Conservation (phyloP, 805 yeast genomes). For the Hanseniaspora occidentalis region DNA sequence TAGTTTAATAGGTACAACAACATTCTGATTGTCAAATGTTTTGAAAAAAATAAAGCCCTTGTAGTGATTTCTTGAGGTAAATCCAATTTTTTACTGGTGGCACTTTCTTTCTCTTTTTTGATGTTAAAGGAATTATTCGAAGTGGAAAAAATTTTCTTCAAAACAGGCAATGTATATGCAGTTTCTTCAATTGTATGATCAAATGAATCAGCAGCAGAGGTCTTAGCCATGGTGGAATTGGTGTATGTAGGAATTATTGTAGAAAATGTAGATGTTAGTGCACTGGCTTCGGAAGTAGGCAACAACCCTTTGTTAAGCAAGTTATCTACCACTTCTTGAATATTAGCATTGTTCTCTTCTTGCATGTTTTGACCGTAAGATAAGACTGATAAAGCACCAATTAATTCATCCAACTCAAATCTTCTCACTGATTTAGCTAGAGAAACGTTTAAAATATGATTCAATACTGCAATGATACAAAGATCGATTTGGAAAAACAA, state of each 20-base stretch:
- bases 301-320: conserved; percentile 20
- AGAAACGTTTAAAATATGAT: conserved; percentile 22
- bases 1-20: conserved; percentile 39
- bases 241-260: background rate
- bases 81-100: conserved; percentile 20
- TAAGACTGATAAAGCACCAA: conserved; percentile 22
- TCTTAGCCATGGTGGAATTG: background rate
- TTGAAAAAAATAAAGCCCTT: conserved; percentile 27
- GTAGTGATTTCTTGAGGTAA: conserved; percentile 30
- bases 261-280: conserved; percentile 4
- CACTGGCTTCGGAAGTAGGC: conserved; percentile 20
- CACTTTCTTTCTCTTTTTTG: background rate
- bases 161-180: background rate
- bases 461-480: conserved; percentile 25
- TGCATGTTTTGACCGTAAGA: conserved; percentile 20
- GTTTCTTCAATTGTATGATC: background rate
- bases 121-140: background rate
- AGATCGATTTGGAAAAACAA: conserved; percentile 35
- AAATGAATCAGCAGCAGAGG: background rate
- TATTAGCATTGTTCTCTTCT: conserved; percentile 6
- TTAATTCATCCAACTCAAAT: conserved; percentile 27
- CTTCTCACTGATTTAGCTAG: conserved; percentile 30
- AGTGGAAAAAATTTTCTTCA: background rate
- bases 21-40: conserved; percentile 33
- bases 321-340: conserved; percentile 17